A percentile compares a stretch with the other conserved stretches of the same genome.
Evolutionary conservation across 805 yeast genomes (phyloP).

Genomic region (Cyberlindnera americana): DNA sequence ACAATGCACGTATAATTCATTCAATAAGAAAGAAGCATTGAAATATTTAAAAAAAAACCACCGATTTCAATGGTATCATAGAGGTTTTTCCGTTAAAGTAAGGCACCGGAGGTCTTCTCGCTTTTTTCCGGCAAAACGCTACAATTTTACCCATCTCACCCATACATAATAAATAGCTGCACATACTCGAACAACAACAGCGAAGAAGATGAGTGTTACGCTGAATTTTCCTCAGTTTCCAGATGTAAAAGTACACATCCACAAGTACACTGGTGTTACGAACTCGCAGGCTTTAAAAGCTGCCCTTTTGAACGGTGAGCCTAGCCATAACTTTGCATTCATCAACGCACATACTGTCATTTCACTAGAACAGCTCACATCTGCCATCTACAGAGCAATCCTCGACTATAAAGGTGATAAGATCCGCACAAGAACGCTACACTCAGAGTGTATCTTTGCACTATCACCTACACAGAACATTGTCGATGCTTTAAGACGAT

Average conservation of each 20-base stretch:
- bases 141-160: too few relatives aligned
- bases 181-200: too few relatives aligned
- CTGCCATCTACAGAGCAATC: constrained; percentile 59
- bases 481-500: constrained; percentile 63
- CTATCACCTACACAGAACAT: constrained; percentile 69
- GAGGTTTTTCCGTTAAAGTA: too few relatives aligned
- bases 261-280: constrained; percentile 44
- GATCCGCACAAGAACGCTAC: constrained; percentile 60
- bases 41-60: too few relatives aligned
- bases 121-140: too few relatives aligned
- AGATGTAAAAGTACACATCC: constrained; percentile 33
- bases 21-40: too few relatives aligned
- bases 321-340: constrained; percentile 57
- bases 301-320: constrained; percentile 42
- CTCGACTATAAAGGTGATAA: constrained; percentile 44
- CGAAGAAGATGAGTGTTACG: constrained; percentile 2
- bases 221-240: constrained; percentile 46
- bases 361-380: constrained; percentile 57
- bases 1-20: too few relatives aligned
- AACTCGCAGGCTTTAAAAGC: constrained; percentile 43
- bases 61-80: too few relatives aligned
- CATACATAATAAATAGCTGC: too few relatives aligned
- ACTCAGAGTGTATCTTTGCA: constrained; percentile 68
- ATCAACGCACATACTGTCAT: constrained; percentile 56
- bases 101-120: too few relatives aligned